Conservation (phyloP, 768 basidiomycete genomes). For the Termitomyces sp. region DNA sequence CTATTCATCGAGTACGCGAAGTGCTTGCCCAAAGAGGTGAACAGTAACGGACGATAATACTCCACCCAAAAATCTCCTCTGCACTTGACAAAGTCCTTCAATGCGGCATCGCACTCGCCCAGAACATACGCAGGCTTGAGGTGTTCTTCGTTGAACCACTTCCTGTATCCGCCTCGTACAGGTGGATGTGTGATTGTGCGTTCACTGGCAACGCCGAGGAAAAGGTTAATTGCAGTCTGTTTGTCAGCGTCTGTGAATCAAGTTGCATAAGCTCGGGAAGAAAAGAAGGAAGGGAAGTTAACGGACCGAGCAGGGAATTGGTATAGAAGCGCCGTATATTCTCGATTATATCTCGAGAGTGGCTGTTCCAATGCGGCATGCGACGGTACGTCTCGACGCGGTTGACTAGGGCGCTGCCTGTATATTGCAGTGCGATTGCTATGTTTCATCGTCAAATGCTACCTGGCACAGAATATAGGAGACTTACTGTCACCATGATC, state of each 20-base stretch:
- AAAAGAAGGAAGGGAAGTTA: neutral
- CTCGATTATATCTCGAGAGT: slow-evolving; percentile 94
- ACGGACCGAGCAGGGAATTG: slow-evolving; percentile 80
- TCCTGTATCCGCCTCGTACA: slow-evolving; percentile 67
- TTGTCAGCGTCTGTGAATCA: slow-evolving; percentile 79
- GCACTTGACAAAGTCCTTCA: slow-evolving; percentile 53
- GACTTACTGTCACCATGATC: slow-evolving; percentile 90
- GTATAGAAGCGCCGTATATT: slow-evolving; percentile 93
- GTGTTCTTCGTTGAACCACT: slow-evolving; percentile 78
- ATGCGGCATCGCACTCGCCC: slow-evolving; percentile 55
- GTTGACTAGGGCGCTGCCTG: slow-evolving; percentile 93
- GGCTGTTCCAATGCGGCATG: slow-evolving; percentile 96
- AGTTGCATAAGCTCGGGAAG: neutral
- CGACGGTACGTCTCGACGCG: slow-evolving; percentile 93
- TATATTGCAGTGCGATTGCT: slow-evolving; percentile 93
- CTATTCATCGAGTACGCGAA: slow-evolving; percentile 94
- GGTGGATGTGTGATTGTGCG: slow-evolving; percentile 42
- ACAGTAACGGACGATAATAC: slow-evolving; percentile 80
- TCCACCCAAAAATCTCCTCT: slow-evolving; percentile 82
- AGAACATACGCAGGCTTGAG: slow-evolving; percentile 63
- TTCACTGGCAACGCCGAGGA: slow-evolving; percentile 71
- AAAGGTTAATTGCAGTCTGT: slow-evolving; percentile 96
- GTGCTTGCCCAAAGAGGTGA: slow-evolving; percentile 82
- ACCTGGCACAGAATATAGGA: neutral
- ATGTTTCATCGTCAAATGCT: neutral